phyloP scores from a whole-genome alignment of 192 early-diverging fungal genomes.

The Spinellus fusiger region DNA sequence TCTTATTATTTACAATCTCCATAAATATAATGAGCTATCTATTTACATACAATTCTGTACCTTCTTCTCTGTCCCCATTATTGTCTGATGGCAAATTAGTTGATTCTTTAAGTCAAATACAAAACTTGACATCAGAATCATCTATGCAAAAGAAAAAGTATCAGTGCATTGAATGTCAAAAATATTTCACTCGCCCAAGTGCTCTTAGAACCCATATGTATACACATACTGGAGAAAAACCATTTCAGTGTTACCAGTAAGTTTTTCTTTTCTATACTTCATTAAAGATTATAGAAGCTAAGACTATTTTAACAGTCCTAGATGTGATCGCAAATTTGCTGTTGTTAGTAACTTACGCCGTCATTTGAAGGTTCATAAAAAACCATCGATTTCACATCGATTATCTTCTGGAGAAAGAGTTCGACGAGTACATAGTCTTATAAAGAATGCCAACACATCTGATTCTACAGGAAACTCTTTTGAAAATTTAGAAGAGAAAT shows the following conservation, averaged over 20 bases:
- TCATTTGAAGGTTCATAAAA: constrained; percentile 45
- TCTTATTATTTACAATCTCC: constrained; percentile 1
- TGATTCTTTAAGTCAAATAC: neutral
- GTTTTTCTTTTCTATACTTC: neutral
- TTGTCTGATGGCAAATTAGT: neutral
- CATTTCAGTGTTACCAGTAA: constrained; percentile 18
- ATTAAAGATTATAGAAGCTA: neutral
- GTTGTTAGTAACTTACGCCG: constrained; percentile 60
- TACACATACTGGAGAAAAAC: constrained; percentile 27
- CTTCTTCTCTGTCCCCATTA: too few relatives aligned
- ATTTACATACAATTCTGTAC: too few relatives aligned
- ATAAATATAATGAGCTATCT: too few relatives aligned
- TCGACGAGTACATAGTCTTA: neutral
- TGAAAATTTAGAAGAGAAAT: neutral
- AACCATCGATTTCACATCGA: neutral
- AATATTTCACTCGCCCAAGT: constrained; percentile 15
- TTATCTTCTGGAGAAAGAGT: constrained; percentile 11
- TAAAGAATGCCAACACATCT: neutral
- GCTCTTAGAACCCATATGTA: constrained; percentile 18
- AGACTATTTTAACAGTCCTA: neutral
- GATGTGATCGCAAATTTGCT: constrained; percentile 54
- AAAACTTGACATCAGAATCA: neutral
- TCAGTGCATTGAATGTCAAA: constrained; percentile 5
- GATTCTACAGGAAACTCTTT: neutral
- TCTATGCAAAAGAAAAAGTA: neutral